Base-by-base conservation (phyloP, 1,284 basidiomycete genomes). In the Malassezia vespertilionis region DNA sequence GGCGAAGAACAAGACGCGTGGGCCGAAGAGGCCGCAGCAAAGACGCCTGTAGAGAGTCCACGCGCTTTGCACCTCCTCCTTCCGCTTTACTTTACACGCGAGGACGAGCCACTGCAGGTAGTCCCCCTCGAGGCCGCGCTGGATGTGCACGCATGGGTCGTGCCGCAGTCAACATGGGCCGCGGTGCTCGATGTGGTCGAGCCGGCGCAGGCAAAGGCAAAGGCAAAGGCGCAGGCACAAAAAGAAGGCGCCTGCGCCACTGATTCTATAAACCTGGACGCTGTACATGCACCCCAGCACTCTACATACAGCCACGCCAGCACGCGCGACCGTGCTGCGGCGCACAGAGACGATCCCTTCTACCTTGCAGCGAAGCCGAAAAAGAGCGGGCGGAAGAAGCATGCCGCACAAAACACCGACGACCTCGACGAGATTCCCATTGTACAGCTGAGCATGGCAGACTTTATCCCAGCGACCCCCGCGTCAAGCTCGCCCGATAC, bases 51-150 rank as follows among this genome's bases (percentile, higher is more conserved):
- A 18, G n/a, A 18, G 3, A 49, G 20, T 31, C 91, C 91, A 0
- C 88, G 89, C 72, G 89, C 86, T 55, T 74, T 96, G 18, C 84
- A 82, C 69, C 79, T 97, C 43, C 81, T 97, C 39, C 76, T 79
- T 34, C 86, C 88, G 0, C 74, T 97, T 3, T 87, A 86, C 63
- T 78, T 78, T 20, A 70, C 78, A 5, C 83, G 91, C 64, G 79
- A 97, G 22, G 88, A 86, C 54, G 83, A 87, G 0, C 83, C 95
- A 14, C 88, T 75, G 77, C 43, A 90, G 89, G 3, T 90, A 95
- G 72, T 78, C 76, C 5, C 22, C 10, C 58, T 86, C 3, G 93
- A 91, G 0, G 81, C 84, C 2, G 86, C 82, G 1, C 73, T 97
- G 17, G 81, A 96, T 69, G 76, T 97, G 3, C 84, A 91, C 54